Percentiles rank a stretch among this genome's conserved stretches.
phyloP scores from a whole-genome alignment of 441 rosid genomes.

The Jatropha podagrica region DNA sequence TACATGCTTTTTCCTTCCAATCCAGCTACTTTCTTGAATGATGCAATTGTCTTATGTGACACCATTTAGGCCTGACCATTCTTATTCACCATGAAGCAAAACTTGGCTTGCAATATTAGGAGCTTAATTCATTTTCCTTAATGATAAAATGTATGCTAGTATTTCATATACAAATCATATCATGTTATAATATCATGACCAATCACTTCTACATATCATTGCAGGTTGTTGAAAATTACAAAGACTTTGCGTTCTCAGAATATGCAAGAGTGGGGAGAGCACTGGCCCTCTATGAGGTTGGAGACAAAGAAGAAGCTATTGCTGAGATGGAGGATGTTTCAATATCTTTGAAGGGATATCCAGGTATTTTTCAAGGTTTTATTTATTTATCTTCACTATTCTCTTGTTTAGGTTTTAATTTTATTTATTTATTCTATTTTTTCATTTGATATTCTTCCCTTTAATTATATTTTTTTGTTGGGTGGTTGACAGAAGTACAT shows the following conservation, averaged over 20 bases:
- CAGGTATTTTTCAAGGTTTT: slow-evolving; percentile 32
- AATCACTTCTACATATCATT: neutral
- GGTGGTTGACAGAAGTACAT: slow-evolving; percentile 43
- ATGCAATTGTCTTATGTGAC: neutral
- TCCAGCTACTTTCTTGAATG: neutral
- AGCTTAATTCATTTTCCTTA: neutral
- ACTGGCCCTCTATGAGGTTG: slow-evolving; percentile 51
- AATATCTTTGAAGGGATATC: slow-evolving; percentile 57
- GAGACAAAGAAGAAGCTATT: slow-evolving; percentile 55
- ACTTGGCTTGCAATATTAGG: neutral
- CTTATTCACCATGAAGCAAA: neutral
- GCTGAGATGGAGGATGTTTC: slow-evolving; percentile 69
- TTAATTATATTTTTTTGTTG: neutral
- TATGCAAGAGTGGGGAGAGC: slow-evolving; percentile 63
- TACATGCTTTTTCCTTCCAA: neutral
- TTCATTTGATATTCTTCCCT: neutral
- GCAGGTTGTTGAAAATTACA: slow-evolving; percentile 52
- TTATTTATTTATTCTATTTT: neutral
- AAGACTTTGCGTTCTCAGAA: slow-evolving; percentile 57
- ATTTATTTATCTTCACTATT: neutral
- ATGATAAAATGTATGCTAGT: neutral
- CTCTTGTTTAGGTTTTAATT: neutral
- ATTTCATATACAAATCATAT: neutral
- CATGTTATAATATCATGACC: neutral
- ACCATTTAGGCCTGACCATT: neutral